Base-by-base conservation (phyloP, 2,329 filamentous ascomycete species). In the Cytospora piceicola region DNA sequence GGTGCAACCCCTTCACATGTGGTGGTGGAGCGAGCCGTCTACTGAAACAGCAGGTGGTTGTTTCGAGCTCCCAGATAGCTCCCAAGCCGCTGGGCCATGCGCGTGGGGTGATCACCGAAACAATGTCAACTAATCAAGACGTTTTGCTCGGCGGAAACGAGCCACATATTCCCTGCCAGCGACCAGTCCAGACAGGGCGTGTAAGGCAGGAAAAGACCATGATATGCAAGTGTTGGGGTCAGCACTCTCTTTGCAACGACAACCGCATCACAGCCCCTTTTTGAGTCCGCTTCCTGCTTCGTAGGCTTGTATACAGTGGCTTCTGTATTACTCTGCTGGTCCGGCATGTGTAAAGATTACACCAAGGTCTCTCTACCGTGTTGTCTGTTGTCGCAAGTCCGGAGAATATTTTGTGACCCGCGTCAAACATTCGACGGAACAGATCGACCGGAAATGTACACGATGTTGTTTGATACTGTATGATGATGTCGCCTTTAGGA, bases 11-110 rank as follows among this genome's bases (percentile, higher is more conserved):
- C n/a, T 24, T 24, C 46, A 14, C n/a, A n/a, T 49, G 46, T n/a
- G 34, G 29, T 24, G n/a, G 53, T 54, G 39, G 42, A 55, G 34
- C 17, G 39, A 36, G 42, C 34, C 17, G 32, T 63, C 42, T 39
- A 54, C 52, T 64, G 57, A 60, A 60, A 62, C 61, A 30, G 63
- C 56, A 61, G 55, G 60, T 54, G 58, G 62, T 34, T 56, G 53
- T 59, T 56, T 53, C 34, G 39, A 55, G 49, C 46, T 30, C 36
- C n/a, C 42, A n/a, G 49, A 55, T 65, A 49, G 29, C 39, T 61
- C 30, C 57, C 42, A 24, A 46, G 52, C 30, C 58, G 42, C 52
- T 36, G 61, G 54, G 32, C 36, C 32, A 57, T 57, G 42, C 61
- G 39, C 42, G 20, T 46, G 8, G 8, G 42, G 9, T 22, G 42